Conservation (phyloP, 176 grass and related monocot genomes). For the Zoysia japonica region DNA sequence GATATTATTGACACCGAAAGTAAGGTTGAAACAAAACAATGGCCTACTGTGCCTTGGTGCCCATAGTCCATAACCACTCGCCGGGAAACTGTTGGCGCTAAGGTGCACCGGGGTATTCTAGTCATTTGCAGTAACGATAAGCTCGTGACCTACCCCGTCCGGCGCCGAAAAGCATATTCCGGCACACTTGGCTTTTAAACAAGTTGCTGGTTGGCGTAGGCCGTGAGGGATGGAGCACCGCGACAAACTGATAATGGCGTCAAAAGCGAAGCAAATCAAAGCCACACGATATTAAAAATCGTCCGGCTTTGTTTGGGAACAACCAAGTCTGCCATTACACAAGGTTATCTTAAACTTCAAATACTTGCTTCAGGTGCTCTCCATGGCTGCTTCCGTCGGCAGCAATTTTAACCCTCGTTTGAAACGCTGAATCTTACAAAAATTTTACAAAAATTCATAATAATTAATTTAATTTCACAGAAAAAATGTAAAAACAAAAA, state of each 20-base stretch:
- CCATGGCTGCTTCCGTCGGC: background rate
- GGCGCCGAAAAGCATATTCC: constrained; percentile 39
- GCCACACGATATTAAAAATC: background rate
- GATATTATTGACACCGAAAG: background rate
- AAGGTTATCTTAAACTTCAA: background rate
- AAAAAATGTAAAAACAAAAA: no score
- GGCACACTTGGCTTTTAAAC: constrained; percentile 10
- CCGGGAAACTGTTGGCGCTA: background rate
- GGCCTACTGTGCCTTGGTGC: no score
- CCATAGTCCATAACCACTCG: background rate
- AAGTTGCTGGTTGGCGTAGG: background rate
- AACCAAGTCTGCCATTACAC: background rate
- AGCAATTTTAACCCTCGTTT: background rate
- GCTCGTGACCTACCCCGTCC: background rate
- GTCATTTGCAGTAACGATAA: background rate
- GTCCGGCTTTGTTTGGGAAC: background rate
- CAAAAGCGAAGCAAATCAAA: background rate
- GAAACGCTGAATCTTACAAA: no score
- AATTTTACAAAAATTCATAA: no score
- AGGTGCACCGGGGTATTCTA: background rate
- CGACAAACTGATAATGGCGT: background rate
- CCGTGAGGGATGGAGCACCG: background rate
- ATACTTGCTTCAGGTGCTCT: constrained; percentile 1
- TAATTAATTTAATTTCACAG: no score
- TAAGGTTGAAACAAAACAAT: no score